Percentiles rank a stretch among this genome's conserved stretches.
phyloP scores from a whole-genome alignment of 1,284 basidiomycete genomes.

The Anthracocystis panici-leucophaei region DNA sequence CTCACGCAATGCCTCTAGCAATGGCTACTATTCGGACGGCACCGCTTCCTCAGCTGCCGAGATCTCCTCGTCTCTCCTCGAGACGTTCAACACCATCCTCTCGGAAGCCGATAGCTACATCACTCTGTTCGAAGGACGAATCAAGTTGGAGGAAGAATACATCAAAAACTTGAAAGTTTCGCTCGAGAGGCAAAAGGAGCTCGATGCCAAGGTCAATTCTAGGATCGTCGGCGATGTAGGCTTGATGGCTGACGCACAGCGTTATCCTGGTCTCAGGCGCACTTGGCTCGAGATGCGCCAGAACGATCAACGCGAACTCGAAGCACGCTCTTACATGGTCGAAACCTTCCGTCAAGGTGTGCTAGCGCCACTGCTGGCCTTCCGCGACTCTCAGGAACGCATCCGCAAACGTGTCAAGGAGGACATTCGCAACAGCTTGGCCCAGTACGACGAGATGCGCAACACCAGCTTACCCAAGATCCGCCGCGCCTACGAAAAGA shows the following conservation, averaged over 20 bases:
- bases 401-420: constrained; percentile 66
- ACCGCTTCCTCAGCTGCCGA: constrained; percentile 38
- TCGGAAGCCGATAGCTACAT: constrained; percentile 64
- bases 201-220: constrained; percentile 59
- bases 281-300: constrained; percentile 60
- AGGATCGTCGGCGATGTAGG: constrained; percentile 47
- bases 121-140: constrained; percentile 55
- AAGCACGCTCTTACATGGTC: constrained; percentile 56
- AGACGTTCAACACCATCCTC: constrained; percentile 57
- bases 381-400: constrained; percentile 64
- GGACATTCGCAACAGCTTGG: constrained; percentile 54
- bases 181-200: constrained; percentile 60
- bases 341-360: constrained; percentile 52
- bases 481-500: constrained; percentile 59
- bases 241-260: constrained; percentile 46
- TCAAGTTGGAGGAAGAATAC: constrained; percentile 66
- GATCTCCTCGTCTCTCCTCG: constrained; percentile 51
- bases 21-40: constrained; percentile 39
- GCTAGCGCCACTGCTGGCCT: constrained; percentile 59
- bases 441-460: constrained; percentile 65
- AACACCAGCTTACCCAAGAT: constrained; percentile 56
- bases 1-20: constrained; percentile 40
- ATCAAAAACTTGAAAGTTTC: constrained; percentile 43
- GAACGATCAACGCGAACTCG: constrained; percentile 57
- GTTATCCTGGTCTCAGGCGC: constrained; percentile 37